Evolutionary conservation across 1,284 basidiomycete species (phyloP), one percentile per base, ranked within the genome.

Genomic region (Cystobasidium pallidum): DNA sequence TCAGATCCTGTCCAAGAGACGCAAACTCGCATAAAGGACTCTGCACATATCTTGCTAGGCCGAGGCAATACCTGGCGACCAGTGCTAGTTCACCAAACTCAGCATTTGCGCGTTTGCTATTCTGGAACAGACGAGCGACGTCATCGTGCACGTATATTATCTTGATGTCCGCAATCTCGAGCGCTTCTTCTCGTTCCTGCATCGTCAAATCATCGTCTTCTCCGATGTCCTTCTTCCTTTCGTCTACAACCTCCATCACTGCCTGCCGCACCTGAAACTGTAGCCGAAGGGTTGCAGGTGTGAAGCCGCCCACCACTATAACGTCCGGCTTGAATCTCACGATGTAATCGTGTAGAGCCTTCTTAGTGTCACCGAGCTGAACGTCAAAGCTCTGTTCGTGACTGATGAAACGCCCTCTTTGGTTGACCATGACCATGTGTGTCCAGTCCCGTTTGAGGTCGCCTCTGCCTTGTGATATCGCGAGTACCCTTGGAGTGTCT

Each of bases 1-100:
- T 84, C 67, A 97, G 87, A 81, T 95, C 91, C 17, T 58, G 43
- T 8, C 92, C 92, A 45, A 97, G 83, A 0, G 93, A 91, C 26
- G 91, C 91, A 80, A 91, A 94, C 80, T 96, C 94, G 79, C 92
- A 94, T 77, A 99, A 82, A 0, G 96, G 96, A 78, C 89, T 95
- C 81, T 99, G 96, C 11, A 87, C 86, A 80, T 96, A 99, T 70
- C 96, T 88, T 49, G 94, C 94, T 75, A 99, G 83, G 61, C 91
- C 97, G 57, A 99, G 86, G 77, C 95, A 98, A 80, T 98, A 99
- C 80, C 92, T 91, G n/a, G 89, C 90, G 61, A 90, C 88, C 19
- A 87, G 82, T 89, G 88, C 36, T 52, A 97, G 83, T 0, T 90
- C 86, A 51, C 89, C 88, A 80, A 93, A 94, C 82, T 99, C 96